Conservation (phyloP, 495 filamentous ascomycete species). For the Aspergillus olivimuriae region DNA sequence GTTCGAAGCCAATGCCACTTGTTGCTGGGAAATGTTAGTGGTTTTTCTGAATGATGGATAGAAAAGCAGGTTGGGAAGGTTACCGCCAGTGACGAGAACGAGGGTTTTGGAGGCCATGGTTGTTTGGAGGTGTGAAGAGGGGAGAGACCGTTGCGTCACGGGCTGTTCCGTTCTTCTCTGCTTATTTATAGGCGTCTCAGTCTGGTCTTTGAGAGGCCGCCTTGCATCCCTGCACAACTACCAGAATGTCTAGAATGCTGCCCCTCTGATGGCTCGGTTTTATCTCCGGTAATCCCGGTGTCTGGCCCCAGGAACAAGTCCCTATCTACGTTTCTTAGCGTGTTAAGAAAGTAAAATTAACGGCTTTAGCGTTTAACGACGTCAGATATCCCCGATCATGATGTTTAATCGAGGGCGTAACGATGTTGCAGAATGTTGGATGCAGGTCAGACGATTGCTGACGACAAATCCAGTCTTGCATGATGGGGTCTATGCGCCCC, state of each 20-base stretch:
- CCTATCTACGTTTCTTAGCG: too few species aligned
- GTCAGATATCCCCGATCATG: neutral
- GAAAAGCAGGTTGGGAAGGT: neutral
- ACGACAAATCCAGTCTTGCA: too few species aligned
- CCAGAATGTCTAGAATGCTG: neutral
- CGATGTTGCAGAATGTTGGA: neutral
- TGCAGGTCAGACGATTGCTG: too few species aligned
- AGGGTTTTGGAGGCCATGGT: neutral
- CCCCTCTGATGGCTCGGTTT: neutral
- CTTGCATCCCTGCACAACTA: neutral
- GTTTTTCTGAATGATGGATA: neutral
- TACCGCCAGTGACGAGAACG: conserved; percentile 1
- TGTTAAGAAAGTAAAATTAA: neutral
- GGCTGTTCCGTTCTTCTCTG: neutral
- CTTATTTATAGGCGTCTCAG: neutral
- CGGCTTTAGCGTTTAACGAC: neutral
- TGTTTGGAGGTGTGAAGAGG: neutral
- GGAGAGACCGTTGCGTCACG: neutral
- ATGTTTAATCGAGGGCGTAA: too few species aligned
- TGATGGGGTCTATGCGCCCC: too few species aligned
- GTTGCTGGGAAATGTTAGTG: conserved; percentile 3
- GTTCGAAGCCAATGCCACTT: conserved; percentile 28
- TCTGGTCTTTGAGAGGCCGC: neutral
- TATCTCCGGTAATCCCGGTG: neutral
- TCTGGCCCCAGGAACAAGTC: neutral